Evolutionary conservation across 345 rosid species (phyloP).

Genomic region (Syzygium aqueum): DNA sequence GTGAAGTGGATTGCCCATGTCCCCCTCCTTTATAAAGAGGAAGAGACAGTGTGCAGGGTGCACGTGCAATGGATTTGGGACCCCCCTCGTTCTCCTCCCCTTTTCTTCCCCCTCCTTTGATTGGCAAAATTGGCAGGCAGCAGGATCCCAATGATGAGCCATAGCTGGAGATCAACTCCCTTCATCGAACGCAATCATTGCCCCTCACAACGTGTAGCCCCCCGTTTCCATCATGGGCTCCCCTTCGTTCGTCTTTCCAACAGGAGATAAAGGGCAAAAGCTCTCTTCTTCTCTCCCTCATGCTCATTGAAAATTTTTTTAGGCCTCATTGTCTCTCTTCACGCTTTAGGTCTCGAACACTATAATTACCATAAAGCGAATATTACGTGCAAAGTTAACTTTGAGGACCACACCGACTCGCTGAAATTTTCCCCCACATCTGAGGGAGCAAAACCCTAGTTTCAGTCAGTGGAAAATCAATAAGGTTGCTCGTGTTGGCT

Average conservation of each 20-base stretch:
- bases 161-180: background rate
- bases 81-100: background rate
- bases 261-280: background rate
- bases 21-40: background rate
- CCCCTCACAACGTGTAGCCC: background rate
- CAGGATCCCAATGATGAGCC: background rate
- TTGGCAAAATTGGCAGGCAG: background rate
- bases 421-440: background rate
- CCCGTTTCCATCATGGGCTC: background rate
- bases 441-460: background rate
- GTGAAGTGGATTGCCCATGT: background rate
- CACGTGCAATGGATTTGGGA: background rate
- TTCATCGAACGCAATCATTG: background rate
- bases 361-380: background rate
- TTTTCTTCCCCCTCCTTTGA: background rate
- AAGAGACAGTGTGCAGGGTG: background rate
- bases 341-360: background rate
- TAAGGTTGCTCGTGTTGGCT: background rate
- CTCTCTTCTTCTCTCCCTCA: background rate
- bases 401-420: background rate
- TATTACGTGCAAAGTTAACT: background rate
- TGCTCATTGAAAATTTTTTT: background rate
- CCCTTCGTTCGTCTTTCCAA: background rate
- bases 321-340: background rate
- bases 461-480: background rate